phyloP scores from a whole-genome alignment of 2,329 filamentous ascomycete genomes.

The Fusarium sororula region DNA sequence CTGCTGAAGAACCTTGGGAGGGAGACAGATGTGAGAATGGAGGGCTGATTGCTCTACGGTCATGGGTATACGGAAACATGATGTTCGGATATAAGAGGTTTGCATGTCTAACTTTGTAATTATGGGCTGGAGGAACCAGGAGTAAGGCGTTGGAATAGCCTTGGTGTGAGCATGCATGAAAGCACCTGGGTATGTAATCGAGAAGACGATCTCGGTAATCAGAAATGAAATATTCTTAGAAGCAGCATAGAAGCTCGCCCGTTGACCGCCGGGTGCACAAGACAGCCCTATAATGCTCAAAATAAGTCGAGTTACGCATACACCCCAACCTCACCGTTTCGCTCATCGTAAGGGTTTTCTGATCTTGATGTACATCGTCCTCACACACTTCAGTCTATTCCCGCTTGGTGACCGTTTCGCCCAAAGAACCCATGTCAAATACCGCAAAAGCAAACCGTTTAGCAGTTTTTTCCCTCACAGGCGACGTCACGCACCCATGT shows the following conservation, averaged over 20 bases:
- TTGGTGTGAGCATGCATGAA: not conserved
- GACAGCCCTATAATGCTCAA: not conserved
- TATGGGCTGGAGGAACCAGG: conserved; percentile 18
- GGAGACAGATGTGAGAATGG: conserved; percentile 66
- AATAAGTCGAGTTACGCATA: not conserved
- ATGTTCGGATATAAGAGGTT: conserved; percentile 23
- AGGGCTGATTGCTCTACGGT: conserved; percentile 49
- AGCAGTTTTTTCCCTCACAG: not conserved
- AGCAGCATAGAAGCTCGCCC: conserved; percentile 1
- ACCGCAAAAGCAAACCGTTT: conserved; percentile 4
- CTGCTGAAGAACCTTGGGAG: conserved; percentile 80
- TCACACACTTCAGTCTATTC: not conserved
- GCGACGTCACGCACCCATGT: conserved; percentile 18
- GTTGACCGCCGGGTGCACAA: conserved; percentile 9
- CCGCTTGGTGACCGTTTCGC: conserved; percentile 12
- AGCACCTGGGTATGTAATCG: not conserved
- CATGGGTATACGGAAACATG: conserved; percentile 25
- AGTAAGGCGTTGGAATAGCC: conserved; percentile 36
- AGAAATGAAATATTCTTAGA: conserved; percentile 31
- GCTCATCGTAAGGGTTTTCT: not conserved
- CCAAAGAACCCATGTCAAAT: conserved; percentile 7
- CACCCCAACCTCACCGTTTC: conserved; percentile 3
- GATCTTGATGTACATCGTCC: conserved; percentile 16
- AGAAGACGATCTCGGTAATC: not conserved
- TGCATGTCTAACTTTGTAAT: conserved; percentile 12